Evolutionary conservation across 2,329 filamentous ascomycete genomes (phyloP), one percentile per base, ranked within the genome.

Genomic region (Trichoderma sp.): DNA sequence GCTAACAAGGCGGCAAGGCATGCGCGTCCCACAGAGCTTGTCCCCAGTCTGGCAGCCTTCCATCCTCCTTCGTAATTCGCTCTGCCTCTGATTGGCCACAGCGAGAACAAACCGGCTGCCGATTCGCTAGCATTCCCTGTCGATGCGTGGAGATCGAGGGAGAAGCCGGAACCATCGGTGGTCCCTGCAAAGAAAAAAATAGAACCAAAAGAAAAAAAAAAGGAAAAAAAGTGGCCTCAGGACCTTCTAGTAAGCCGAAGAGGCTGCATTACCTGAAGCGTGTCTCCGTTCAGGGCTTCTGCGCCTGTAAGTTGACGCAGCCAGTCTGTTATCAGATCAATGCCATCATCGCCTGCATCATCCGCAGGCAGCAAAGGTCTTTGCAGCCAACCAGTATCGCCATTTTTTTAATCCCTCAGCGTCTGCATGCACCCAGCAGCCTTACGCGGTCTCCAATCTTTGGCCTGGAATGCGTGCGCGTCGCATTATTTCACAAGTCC

Each of bases 41-140:
- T 10, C n/a, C 47, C 47, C 43, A 11, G 43, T 33, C 40, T 29
- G 53, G 29, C 53, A 57, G 53, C 53, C 53, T 21, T 57, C 16
- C 29, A 29, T 57, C 29, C 55, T 57, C 27, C 29, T 57, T 33
- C 37, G 35, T 40, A 47, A 35, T 19, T 58, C 37, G 19, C n/a
- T 14, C 5, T 6, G 37, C 21, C 19, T 14, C n/a, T 68, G 64
- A 67, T 68, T 70, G 75, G 72, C 71, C 66, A 68, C 68, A 71
- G 75, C 77, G 77, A 77, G 76, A 78, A 78, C 72, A 77, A 77
- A 77, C 76, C 77, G 76, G 77, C 69, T 64, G 47, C 66, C 59
- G 40, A 72, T 72, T 71, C 72, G 72, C 71, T 68, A 55, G 64
- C 69, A 65, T 71, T 63, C 73, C 75, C 73, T 70, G 71, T 73